These are phyloP conservation scores for Argentina anserina DNA, from an alignment of 306 rosid species.

Conservation along the genomic window DNA sequence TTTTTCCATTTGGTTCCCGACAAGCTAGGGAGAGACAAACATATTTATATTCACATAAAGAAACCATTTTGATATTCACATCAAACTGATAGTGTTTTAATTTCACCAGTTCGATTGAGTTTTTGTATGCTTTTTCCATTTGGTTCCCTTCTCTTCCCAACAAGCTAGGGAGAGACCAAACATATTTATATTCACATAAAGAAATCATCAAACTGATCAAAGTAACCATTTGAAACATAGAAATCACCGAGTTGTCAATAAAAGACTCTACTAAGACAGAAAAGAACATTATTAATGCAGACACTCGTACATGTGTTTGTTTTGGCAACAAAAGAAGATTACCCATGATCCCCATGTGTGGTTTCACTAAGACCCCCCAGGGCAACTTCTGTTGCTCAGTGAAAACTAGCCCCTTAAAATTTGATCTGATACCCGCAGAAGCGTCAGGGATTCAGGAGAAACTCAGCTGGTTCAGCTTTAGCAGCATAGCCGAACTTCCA, in stretches of 20 bases:
- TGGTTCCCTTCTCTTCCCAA: too few species aligned
- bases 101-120: too few species aligned
- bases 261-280: not conserved
- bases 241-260: not conserved
- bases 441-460: conserved; percentile 21
- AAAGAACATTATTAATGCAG: not conserved
- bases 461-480: conserved; percentile 49
- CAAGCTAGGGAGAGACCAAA: not conserved
- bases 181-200: not conserved
- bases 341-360: not conserved
- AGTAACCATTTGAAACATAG: not conserved
- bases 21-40: too few species aligned
- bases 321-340: conserved; percentile 17
- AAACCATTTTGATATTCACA: too few species aligned
- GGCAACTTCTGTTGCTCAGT: conserved; percentile 39
- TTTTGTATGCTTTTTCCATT: too few species aligned
- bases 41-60: too few species aligned
- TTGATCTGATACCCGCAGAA: not conserved
- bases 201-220: too few species aligned
- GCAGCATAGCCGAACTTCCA: conserved; percentile 68
- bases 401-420: not conserved
- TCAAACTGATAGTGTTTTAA: too few species aligned
- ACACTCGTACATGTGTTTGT: not conserved
- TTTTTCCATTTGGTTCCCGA: too few species aligned
- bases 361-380: conserved; percentile 7